Evolutionary conservation across 805 yeast species (phyloP), one percentile per base, ranked within the genome.

Genomic region (Candida ortonii): DNA sequence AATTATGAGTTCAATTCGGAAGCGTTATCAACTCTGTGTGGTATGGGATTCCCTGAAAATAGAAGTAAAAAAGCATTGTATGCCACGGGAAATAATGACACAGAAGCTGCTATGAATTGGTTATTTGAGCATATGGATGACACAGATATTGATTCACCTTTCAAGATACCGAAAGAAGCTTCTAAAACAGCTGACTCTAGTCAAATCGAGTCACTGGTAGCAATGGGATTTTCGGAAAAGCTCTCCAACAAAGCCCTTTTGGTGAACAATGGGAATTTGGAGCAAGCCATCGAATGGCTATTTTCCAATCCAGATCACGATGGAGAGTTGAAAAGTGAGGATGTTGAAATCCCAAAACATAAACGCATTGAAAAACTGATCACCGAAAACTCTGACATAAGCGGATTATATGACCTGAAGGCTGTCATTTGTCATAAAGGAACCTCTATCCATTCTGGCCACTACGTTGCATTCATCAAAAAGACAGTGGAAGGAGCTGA

Each of bases 341-440:
- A 26, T 4, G 17, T 11, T 7, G 33, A 25, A 10, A 10, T 34
- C 3, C 26, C 30, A 1, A 45, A 49, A 9, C 28, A 39, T 1
- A 24, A 34, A 12, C n/a, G n/a, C n/a, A 33, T 50, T 4, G 30
- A 41, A 20, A 24, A 31, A 16, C 25, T 52, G 9, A 41, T 42
- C 16, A 20, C 24, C 5, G 28, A 24, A 5, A 23, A 33, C 3
- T 25, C 40, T 2, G 22, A 26, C 3, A 21, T 23, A 7, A 17
- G 26, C 7, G 39, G 33, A 4, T 16, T 18, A 3, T 87, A 80
- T 52, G 42, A 49, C 4, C 58, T 89, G 30, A 66, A 70, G 27
- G 82, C 83, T 0, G 80, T 84, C 5, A 68, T 89, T 11, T 87
- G 96, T 55, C 97, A 88, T 58, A 89, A 88, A 57, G 97, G 97